phyloP scores from a whole-genome alignment of 2,329 filamentous ascomycete species.

The Lomentospora prolificans region DNA sequence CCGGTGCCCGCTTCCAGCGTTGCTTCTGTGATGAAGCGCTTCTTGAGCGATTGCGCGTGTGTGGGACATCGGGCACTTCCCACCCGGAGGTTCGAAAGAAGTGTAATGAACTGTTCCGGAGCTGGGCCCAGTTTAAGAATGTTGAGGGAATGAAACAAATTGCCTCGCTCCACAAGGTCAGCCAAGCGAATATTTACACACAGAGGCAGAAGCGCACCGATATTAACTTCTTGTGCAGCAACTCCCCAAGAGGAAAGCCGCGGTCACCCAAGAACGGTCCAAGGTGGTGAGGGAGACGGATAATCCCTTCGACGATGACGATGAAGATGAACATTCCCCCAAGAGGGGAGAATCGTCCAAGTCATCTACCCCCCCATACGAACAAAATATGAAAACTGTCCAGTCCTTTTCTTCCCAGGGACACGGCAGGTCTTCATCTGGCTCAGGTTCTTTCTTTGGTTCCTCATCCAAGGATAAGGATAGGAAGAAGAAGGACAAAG shows the following conservation, averaged over 20 bases:
- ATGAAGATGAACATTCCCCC: slow-evolving; percentile 41
- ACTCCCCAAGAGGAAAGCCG: slow-evolving; percentile 58
- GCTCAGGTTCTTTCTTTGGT: slow-evolving; percentile 28
- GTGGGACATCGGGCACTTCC: slow-evolving; percentile 74
- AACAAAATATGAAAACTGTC: slow-evolving; percentile 10
- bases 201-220: not conserved
- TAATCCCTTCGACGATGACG: slow-evolving; percentile 58
- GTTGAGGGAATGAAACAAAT: slow-evolving; percentile 73
- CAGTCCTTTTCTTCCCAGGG: slow-evolving; percentile 9
- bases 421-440: slow-evolving; percentile 29
- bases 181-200: slow-evolving; percentile 2
- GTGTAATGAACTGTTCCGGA: slow-evolving; percentile 74
- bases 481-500: slow-evolving; percentile 36
- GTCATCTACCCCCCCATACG: slow-evolving; percentile 13
- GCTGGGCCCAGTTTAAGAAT: slow-evolving; percentile 81
- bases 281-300: slow-evolving; percentile 77
- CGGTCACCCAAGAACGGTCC: slow-evolving; percentile 66
- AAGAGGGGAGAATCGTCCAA: slow-evolving; percentile 15
- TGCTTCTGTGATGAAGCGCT: slow-evolving; percentile 84
- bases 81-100: slow-evolving; percentile 82
- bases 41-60: slow-evolving; percentile 80
- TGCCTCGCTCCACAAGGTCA: slow-evolving; percentile 62
- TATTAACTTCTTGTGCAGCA: slow-evolving; percentile 28
- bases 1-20: slow-evolving; percentile 75
- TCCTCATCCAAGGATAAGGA: slow-evolving; percentile 36